Evolutionary conservation across 768 basidiomycete genomes (phyloP).

Genomic region (Fomitopsis serialis): DNA sequence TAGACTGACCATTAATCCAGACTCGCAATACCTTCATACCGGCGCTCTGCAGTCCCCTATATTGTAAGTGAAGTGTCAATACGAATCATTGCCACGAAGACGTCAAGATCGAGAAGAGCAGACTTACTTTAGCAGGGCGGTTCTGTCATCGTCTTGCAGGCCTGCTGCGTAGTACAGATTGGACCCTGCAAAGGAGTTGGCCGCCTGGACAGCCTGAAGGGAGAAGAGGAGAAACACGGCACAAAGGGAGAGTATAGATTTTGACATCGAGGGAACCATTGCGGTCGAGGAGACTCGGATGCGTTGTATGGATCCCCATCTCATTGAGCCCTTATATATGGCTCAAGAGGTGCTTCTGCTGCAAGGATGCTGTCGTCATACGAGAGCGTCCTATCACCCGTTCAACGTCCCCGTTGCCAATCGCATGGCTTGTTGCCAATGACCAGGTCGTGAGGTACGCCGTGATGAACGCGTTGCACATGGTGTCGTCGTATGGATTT

Average conservation of each 20-base stretch:
- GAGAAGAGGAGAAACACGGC: neutral
- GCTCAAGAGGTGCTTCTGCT: too few species aligned
- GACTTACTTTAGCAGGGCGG: conserved; percentile 13
- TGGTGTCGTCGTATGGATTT: too few species aligned
- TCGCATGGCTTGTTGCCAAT: too few species aligned
- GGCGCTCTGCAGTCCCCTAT: conserved; percentile 17
- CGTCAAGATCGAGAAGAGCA: neutral
- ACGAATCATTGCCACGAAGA: neutral
- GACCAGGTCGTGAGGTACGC: too few species aligned
- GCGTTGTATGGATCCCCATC: neutral
- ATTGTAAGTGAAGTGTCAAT: neutral
- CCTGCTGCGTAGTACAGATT: conserved; percentile 24
- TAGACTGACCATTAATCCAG: conserved; percentile 19
- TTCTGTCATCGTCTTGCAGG: conserved; percentile 10
- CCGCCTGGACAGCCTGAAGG: conserved; percentile 2
- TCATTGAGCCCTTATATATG: too few species aligned
- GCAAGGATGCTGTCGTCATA: too few species aligned
- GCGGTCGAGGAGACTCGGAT: neutral
- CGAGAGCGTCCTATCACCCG: too few species aligned
- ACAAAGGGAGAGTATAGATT: neutral
- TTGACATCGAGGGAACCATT: neutral
- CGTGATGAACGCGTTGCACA: too few species aligned
- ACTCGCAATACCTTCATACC: conserved; percentile 21
- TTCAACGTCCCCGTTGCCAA: too few species aligned
- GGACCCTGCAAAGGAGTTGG: conserved; percentile 18